Evolutionary conservation across 1,284 basidiomycete species (phyloP).

Genomic region (Wallemia hederae): DNA sequence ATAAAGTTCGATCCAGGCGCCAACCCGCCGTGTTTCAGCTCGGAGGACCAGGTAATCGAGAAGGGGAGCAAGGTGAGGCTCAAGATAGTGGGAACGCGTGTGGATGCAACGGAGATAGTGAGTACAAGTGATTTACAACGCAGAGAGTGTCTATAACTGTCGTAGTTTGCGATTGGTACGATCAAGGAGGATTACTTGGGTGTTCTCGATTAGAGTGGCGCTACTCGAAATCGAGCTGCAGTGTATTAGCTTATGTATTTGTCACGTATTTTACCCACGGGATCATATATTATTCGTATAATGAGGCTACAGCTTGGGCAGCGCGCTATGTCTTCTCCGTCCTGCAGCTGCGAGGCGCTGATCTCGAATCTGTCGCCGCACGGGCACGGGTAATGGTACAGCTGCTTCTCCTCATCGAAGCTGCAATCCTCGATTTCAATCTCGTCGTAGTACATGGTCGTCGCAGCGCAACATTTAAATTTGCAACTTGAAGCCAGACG

Average conservation of each 20-base stretch:
- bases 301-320: conserved; percentile 89
- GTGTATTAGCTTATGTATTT: neutral
- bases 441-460: conserved; percentile 67
- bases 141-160: neutral
- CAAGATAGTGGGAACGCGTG: conserved; percentile 86
- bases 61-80: conserved; percentile 73
- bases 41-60: conserved; percentile 72
- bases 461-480: conserved; percentile 11
- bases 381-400: conserved; percentile 89
- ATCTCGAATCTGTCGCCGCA: conserved; percentile 98
- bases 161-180: conserved; percentile 64
- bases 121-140: conserved; percentile 14
- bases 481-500: neutral
- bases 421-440: conserved; percentile 87
- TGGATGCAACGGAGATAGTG: conserved; percentile 91
- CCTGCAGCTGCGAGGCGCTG: conserved; percentile 48
- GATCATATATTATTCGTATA: conserved; percentile 80
- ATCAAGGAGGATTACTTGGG: conserved; percentile 86
- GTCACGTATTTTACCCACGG: conserved; percentile 27
- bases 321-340: conserved; percentile 84
- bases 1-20: conserved; percentile 77
- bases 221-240: neutral
- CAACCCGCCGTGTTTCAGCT: conserved; percentile 67
- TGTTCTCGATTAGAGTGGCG: conserved; percentile 24
- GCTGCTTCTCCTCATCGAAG: conserved; percentile 53